phyloP scores from a whole-genome alignment of 345 rosid genomes.

The Boechera divaricarpa region DNA sequence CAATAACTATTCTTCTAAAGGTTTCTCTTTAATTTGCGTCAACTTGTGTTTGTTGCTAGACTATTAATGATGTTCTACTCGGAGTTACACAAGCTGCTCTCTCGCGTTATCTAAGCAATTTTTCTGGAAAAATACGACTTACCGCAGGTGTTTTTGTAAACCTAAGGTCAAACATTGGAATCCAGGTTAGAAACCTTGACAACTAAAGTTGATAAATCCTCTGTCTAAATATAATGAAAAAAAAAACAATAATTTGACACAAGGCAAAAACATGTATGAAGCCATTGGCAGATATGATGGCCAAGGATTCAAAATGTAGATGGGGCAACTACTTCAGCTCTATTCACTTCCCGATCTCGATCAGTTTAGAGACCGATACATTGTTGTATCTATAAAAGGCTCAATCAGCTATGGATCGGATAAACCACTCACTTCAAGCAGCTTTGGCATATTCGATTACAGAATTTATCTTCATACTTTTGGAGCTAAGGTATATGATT shows the following conservation, averaged over 20 bases:
- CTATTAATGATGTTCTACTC: slow-evolving; percentile 63
- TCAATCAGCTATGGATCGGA: slow-evolving; percentile 51
- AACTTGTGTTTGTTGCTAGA: slow-evolving; percentile 43
- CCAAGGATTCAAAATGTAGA: slow-evolving; percentile 42
- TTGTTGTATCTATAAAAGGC: slow-evolving; percentile 51
- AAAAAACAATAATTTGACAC: background rate
- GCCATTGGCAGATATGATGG: slow-evolving; percentile 59
- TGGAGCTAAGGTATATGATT: slow-evolving; percentile 49
- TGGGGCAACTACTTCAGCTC: slow-evolving; percentile 60
- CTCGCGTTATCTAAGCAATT: slow-evolving; percentile 51
- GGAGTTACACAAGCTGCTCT: slow-evolving; percentile 68
- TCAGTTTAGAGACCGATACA: slow-evolving; percentile 47
- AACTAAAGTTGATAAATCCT: background rate
- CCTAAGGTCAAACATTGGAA: slow-evolving; percentile 51
- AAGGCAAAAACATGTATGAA: background rate
- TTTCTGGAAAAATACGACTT: slow-evolving; percentile 47
- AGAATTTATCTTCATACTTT: slow-evolving; percentile 31
- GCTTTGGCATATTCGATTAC: background rate
- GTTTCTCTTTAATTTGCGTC: slow-evolving; percentile 3
- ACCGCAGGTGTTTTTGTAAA: slow-evolving; percentile 53
- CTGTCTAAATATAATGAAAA: background rate
- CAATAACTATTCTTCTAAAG: background rate
- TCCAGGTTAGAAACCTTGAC: slow-evolving; percentile 50
- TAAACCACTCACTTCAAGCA: slow-evolving; percentile 58
- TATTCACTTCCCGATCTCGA: slow-evolving; percentile 44